Base-by-base conservation (phyloP, 2,329 filamentous ascomycete genomes). In the Neurospora crassa region DNA sequence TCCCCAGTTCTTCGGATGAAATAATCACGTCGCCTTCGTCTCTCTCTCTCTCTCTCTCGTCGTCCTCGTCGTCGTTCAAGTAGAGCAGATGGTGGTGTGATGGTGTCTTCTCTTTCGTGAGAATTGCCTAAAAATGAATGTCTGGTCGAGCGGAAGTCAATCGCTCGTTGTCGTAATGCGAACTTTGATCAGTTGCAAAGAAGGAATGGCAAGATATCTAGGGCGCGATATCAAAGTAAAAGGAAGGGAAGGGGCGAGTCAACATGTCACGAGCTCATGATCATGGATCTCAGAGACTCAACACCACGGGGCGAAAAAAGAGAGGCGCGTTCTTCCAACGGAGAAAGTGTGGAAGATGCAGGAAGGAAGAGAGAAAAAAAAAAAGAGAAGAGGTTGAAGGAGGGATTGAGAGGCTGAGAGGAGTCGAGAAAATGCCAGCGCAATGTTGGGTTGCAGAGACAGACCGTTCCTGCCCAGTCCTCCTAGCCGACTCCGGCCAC, bases 341-440 rank as follows among this genome's bases (percentile, higher is more conserved):
- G 34, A 45, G 45, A 29, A 34, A 18, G 40, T 42, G n/a, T 41
- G 42, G 24, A 63, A 63, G 53, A 53, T 34, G 53, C 43, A 59
- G 68, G 43, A 69, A 34, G 59, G 47, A 68, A 68, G 24, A 63
- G 53, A 37, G 2, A 37, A 37, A 63, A 37, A 8, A 37, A 37
- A 63, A 63, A 63, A 63, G 16, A 63, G 53, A 37, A 63, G 24
- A 63, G 53, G 29, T 63, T 63, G 72, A 67, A 24, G 42, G 10
- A 45, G 68, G 34, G 4, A 5, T 37, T 40, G 68, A 71, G 71
- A 73, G 68, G 67, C 70, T 67, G 72, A 69, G 72, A 72, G 70
- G 53, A 73, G 68, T 37, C 47, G 42, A 69, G 70, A 69, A 63
- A 63, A 63, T 63, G 24, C 53, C 53, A 63, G 53, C 53, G 53